Conservation (phyloP, 345 rosid genomes). For the Eucalyptus viminalis region DNA sequence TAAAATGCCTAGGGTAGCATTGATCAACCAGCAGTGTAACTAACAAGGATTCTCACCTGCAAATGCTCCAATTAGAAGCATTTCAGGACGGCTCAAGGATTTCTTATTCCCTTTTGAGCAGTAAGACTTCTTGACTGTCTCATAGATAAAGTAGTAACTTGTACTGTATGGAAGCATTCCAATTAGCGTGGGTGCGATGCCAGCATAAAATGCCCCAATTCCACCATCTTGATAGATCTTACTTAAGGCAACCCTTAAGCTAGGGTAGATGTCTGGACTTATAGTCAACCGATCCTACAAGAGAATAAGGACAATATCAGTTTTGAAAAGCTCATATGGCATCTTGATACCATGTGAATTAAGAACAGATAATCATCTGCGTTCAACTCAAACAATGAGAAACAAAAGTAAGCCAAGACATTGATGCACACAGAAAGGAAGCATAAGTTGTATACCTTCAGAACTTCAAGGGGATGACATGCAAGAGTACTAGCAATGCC, state of each 20-base stretch:
- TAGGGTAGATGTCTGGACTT: constrained; percentile 80
- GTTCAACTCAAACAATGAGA: neutral
- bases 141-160: constrained; percentile 92
- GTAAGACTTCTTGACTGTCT: constrained; percentile 60
- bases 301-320: neutral
- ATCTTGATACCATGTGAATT: neutral
- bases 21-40: neutral
- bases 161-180: constrained; percentile 99
- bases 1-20: neutral
- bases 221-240: constrained; percentile 84
- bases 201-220: constrained; percentile 72
- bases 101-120: constrained; percentile 72
- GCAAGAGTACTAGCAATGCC: constrained; percentile 84
- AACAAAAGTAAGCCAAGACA: neutral
- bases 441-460: constrained; percentile 43
- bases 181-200: constrained; percentile 67
- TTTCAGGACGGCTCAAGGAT: constrained; percentile 80
- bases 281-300: constrained; percentile 92
- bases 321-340: neutral
- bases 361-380: neutral
- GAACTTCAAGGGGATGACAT: constrained; percentile 98
- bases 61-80: constrained; percentile 84
- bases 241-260: constrained; percentile 54
- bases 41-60: constrained; percentile 39
- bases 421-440: neutral